A percentile compares a stretch with the other conserved stretches of the same genome.
Conservation (phyloP, 73 alveolate species). For the Stentor coeruleus region DNA sequence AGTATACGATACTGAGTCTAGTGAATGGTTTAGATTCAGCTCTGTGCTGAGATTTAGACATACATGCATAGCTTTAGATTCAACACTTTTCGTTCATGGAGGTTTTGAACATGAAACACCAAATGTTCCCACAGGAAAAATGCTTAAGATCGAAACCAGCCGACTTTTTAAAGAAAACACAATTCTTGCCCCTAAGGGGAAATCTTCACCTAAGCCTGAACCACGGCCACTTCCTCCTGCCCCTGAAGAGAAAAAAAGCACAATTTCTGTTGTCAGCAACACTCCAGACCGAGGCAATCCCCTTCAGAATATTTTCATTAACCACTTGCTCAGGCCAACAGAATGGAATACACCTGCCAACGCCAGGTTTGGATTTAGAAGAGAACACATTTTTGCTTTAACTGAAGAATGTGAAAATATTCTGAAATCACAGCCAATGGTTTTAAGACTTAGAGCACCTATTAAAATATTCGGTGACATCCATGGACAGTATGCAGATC, state of each 20-base stretch:
- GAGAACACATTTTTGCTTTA: too few species aligned
- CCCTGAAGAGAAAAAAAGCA: too few species aligned
- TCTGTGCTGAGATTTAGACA: slow-evolving; percentile 89
- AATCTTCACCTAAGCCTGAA: not conserved
- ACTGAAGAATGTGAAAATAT: too few species aligned
- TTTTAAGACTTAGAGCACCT: slow-evolving; percentile 82
- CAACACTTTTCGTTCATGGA: slow-evolving; percentile 79
- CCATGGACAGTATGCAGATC: slow-evolving; percentile 89
- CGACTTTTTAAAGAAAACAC: not conserved
- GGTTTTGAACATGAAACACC: slow-evolving; percentile 94
- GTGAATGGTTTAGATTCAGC: slow-evolving; percentile 87
- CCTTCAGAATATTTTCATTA: too few species aligned
- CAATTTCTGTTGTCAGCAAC: too few species aligned
- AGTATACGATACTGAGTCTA: slow-evolving; percentile 95
- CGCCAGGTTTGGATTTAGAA: too few species aligned
- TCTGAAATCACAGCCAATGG: too few species aligned
- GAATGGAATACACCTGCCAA: too few species aligned
- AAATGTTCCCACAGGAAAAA: slow-evolving; percentile 14
- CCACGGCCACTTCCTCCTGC: too few species aligned
- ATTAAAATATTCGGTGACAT: slow-evolving; percentile 88
- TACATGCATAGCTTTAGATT: slow-evolving; percentile 46
- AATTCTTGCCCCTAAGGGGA: too few species aligned
- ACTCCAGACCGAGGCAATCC: too few species aligned
- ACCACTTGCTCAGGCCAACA: too few species aligned
- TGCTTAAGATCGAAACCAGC: not conserved